Conservation (phyloP, 768 basidiomycete species). For the Lentinula aciculospora region DNA sequence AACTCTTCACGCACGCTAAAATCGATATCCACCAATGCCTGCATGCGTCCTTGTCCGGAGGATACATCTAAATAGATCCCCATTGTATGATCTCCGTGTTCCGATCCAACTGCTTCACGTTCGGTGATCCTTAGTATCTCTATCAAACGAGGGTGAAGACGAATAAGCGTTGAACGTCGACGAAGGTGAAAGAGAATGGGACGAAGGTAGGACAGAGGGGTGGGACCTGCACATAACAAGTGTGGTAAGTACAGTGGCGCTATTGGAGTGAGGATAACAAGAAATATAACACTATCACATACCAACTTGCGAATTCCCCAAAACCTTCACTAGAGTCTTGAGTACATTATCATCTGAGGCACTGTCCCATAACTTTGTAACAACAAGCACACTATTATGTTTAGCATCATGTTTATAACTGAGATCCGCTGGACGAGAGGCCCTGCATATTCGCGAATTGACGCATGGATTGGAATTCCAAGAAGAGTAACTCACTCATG, state of each 20-base stretch:
- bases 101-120: too few relatives aligned
- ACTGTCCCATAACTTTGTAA: conserved; percentile 52
- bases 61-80: too few relatives aligned
- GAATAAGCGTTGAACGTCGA: conserved; percentile 26
- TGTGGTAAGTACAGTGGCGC: not conserved
- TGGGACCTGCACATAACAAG: conserved; percentile 28
- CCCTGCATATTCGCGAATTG: conserved; percentile 28
- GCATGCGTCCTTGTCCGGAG: too few relatives aligned
- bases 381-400: conserved; percentile 47
- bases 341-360: conserved; percentile 27
- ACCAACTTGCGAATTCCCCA: conserved; percentile 28
- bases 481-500: conserved; percentile 73
- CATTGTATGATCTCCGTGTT: too few relatives aligned
- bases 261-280: not conserved
- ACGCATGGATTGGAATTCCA: too few relatives aligned
- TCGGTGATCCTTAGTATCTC: conserved; percentile 26
- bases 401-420: conserved; percentile 79
- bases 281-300: too few relatives aligned
- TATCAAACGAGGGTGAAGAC: conserved; percentile 38
- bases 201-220: conserved; percentile 47
- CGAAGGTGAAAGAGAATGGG: conserved; percentile 43
- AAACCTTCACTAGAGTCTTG: conserved; percentile 22
- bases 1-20: too few relatives aligned
- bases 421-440: conserved; percentile 61
- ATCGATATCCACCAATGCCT: too few relatives aligned